Conservation (phyloP, 305 asterid genomes). For the Fraxinus greggii region DNA sequence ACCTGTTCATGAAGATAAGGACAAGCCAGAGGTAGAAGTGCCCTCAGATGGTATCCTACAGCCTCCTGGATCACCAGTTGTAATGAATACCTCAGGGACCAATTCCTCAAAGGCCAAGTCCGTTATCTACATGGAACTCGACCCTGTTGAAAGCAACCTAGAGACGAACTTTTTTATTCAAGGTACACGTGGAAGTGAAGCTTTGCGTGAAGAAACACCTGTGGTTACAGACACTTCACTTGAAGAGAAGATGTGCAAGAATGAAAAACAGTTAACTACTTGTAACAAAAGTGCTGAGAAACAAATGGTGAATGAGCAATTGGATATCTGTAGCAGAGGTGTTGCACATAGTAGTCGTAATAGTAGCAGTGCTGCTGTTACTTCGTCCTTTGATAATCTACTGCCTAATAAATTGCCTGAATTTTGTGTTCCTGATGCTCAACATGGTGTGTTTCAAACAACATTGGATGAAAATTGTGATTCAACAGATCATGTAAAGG, state of each 20-base stretch:
- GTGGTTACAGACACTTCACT: constrained; percentile 23
- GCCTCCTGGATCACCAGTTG: constrained; percentile 24
- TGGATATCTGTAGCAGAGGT: constrained; percentile 24
- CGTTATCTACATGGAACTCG: constrained; percentile 19
- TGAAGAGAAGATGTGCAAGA: constrained; percentile 26
- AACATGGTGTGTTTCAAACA: constrained; percentile 30
- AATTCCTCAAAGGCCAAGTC: constrained; percentile 26
- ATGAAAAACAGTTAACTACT: constrained; percentile 25
- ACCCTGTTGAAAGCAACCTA: constrained; percentile 21
- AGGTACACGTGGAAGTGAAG: constrained; percentile 31
- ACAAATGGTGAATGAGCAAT: constrained; percentile 15
- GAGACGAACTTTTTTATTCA: constrained; percentile 21
- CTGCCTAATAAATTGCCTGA: constrained; percentile 19
- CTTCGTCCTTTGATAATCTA: constrained; percentile 21
- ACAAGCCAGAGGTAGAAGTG: constrained; percentile 28
- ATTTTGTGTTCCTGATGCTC: constrained; percentile 34
- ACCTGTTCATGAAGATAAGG: constrained; percentile 31
- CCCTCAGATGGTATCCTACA: constrained; percentile 20
- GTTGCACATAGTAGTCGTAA: constrained; percentile 13
- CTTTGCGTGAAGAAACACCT: constrained; percentile 29
- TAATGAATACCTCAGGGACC: constrained; percentile 21
- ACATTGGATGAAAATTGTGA: constrained; percentile 28
- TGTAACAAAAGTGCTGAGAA: constrained; percentile 24
- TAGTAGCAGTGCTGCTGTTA: constrained; percentile 21
- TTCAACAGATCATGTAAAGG: constrained; percentile 23